Evolutionary conservation across 495 filamentous ascomycete genomes (phyloP).

Genomic region (Aspergillus diversus): DNA sequence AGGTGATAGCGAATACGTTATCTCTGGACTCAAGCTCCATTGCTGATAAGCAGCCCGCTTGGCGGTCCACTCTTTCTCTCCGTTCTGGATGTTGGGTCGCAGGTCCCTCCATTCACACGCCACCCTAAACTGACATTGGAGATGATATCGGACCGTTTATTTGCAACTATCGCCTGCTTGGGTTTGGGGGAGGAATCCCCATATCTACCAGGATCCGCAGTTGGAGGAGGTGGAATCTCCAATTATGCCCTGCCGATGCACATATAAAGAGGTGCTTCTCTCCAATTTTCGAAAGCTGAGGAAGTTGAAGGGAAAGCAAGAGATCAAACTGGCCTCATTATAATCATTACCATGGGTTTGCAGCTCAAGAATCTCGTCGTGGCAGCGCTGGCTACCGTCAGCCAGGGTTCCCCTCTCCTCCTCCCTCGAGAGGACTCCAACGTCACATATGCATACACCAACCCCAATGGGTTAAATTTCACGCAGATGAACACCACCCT

Average conservation of each 20-base stretch:
- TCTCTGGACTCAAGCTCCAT: background rate
- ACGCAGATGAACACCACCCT: conserved; percentile 48
- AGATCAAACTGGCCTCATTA: background rate
- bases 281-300: background rate
- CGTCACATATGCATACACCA: conserved; percentile 34
- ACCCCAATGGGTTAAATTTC: conserved; percentile 38
- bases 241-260: background rate
- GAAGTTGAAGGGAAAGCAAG: background rate
- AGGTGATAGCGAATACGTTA: background rate
- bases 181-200: background rate
- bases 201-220: background rate
- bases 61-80: conserved; percentile 15
- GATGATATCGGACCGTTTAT: conserved; percentile 15
- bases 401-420: conserved; percentile 35
- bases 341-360: conserved; percentile 19
- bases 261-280: conserved; percentile 10
- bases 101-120: conserved; percentile 3
- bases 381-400: conserved; percentile 28
- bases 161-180: background rate
- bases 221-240: background rate
- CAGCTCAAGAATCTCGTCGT: conserved; percentile 23
- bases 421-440: conserved; percentile 23
- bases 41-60: conserved; percentile 2
- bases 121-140: background rate
- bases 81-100: background rate